Evolutionary conservation across 1,284 basidiomycete species (phyloP).

Genomic region (Apiotrichum veenhuisii): DNA sequence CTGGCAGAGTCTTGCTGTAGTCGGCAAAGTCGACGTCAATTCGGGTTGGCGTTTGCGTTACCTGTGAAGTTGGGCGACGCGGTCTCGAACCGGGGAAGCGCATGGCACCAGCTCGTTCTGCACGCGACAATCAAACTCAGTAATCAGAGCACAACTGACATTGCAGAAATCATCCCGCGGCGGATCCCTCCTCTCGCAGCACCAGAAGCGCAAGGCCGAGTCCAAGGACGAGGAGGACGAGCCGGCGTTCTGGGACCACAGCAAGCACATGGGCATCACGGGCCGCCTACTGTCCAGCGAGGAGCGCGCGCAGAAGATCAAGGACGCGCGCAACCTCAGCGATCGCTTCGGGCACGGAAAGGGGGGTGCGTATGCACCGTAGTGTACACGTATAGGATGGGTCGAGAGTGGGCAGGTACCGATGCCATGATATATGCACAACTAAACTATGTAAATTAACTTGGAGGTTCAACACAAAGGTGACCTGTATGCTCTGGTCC

Average conservation of each 20-base stretch:
- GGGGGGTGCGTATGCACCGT: constrained; percentile 45
- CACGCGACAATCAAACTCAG: too few relatives aligned
- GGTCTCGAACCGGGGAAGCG: too few relatives aligned
- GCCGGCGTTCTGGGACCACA: constrained; percentile 77
- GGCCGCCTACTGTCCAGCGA: constrained; percentile 80
- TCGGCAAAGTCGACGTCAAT: too few relatives aligned
- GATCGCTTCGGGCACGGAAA: constrained; percentile 67
- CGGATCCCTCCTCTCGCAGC: constrained; percentile 65
- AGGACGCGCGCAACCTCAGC: constrained; percentile 70
- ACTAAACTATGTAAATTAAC: not conserved
- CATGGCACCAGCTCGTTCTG: too few relatives aligned
- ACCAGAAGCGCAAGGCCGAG: constrained; percentile 51
- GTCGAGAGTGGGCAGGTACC: too few relatives aligned
- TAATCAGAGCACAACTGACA: too few relatives aligned
- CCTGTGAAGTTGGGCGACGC: too few relatives aligned
- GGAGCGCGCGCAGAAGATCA: constrained; percentile 68
- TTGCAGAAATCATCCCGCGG: constrained; percentile 62
- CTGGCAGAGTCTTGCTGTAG: too few relatives aligned
- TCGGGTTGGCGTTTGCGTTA: too few relatives aligned
- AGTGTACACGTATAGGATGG: too few relatives aligned
- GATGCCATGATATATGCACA: not conserved
- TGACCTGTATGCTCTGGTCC: not conserved
- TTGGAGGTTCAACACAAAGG: too few relatives aligned
- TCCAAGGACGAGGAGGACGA: constrained; percentile 54
- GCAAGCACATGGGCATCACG: constrained; percentile 76